A percentile compares a stretch with the other conserved stretches of the same genome.
phyloP scores from a whole-genome alignment of 148 eudicot species.

The Heliamphora exappendiculata region DNA sequence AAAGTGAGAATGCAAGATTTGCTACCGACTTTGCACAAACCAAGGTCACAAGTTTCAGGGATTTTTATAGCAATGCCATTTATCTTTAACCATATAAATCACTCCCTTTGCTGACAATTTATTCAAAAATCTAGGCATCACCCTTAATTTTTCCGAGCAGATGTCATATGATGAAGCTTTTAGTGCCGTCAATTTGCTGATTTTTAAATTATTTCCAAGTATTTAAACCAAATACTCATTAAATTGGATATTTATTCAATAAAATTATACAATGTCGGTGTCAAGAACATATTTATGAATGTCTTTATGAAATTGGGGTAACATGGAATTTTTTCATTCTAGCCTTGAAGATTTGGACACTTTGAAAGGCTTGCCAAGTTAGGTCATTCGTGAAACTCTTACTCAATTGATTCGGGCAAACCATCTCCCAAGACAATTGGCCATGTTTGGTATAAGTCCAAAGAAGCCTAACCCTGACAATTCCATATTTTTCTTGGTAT shows the following conservation, averaged over 20 bases:
- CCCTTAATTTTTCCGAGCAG: not conserved
- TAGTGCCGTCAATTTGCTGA: not conserved
- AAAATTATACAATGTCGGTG: too few species aligned
- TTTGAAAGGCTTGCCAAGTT: conserved; percentile 2
- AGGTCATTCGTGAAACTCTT: not conserved
- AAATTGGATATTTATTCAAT: not conserved
- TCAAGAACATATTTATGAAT: too few species aligned
- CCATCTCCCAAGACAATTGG: not conserved
- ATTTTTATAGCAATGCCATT: too few species aligned
- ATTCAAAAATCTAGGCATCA: not conserved
- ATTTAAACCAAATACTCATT: not conserved
- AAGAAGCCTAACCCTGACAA: too few species aligned
- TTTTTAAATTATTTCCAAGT: not conserved
- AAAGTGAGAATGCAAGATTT: not conserved
- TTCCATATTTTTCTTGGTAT: too few species aligned
- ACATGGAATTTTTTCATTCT: too few species aligned
- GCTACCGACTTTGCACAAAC: too few species aligned
- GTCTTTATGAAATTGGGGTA: too few species aligned
- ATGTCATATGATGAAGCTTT: not conserved
- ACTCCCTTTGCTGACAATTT: not conserved
- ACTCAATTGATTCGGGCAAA: not conserved
- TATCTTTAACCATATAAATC: not conserved
- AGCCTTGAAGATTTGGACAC: not conserved
- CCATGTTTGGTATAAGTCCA: not conserved
- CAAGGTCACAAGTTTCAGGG: too few species aligned